Percentiles rank a stretch among this genome's conserved stretches.
These are phyloP conservation scores for Hypoxylon sp. DNA, from an alignment of 2,329 filamentous ascomycete species.

Conservation along the genomic window DNA sequence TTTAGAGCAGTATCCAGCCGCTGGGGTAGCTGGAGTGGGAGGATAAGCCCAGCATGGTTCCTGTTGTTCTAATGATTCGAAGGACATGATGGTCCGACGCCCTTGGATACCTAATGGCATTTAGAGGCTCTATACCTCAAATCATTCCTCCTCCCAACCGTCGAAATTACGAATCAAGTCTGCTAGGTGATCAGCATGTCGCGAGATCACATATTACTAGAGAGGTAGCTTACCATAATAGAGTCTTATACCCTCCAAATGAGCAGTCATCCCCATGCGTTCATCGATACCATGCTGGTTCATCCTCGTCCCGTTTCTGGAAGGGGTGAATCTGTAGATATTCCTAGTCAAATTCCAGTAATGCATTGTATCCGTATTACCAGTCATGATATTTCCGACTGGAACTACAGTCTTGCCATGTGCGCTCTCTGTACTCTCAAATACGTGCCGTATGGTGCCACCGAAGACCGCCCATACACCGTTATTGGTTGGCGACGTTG, in stretches of 20 bases:
- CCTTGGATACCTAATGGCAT: too few species aligned
- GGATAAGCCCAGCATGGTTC: too few species aligned
- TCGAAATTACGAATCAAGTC: constrained; percentile 41
- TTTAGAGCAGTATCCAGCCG: too few species aligned
- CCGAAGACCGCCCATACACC: constrained; percentile 54
- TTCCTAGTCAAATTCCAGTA: constrained; percentile 66
- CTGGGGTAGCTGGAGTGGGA: too few species aligned
- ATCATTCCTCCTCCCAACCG: constrained; percentile 27
- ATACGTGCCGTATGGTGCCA: constrained; percentile 57
- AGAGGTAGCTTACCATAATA: constrained; percentile 56
- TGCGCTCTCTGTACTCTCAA: constrained; percentile 53
- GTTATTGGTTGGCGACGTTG: constrained; percentile 49
- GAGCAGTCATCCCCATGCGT: constrained; percentile 57
- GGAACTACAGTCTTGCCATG: constrained; percentile 56
- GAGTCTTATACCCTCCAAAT: constrained; percentile 58
- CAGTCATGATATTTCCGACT: constrained; percentile 63
- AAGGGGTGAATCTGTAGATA: constrained; percentile 65
- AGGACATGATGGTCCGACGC: too few species aligned
- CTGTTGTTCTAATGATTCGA: too few species aligned
- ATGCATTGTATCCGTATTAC: constrained; percentile 66
- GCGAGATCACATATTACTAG: background rate
- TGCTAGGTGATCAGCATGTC: constrained; percentile 10
- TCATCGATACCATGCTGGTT: constrained; percentile 67
- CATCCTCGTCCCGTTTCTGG: constrained; percentile 57
- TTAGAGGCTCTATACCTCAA: background rate